Evolutionary conservation across 2,329 filamentous ascomycete species (phyloP).

Genomic region (Colletotrichum gloeosporioides): DNA sequence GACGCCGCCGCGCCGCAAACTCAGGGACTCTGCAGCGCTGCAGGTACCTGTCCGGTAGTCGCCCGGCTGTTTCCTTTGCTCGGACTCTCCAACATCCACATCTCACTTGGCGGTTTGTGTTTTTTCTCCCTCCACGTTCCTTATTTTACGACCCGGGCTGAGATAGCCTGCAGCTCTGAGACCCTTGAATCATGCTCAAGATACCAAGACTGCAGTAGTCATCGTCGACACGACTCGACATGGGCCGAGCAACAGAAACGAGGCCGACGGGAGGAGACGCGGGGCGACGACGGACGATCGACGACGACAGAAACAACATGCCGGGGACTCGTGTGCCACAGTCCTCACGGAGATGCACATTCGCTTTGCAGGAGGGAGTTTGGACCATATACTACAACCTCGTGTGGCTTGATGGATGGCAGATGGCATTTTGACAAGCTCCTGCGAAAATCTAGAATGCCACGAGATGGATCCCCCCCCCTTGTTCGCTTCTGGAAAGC

Average conservation of each 20-base stretch:
- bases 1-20: background rate
- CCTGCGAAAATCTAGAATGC: background rate
- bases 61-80: background rate
- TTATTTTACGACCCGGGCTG: background rate
- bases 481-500: background rate
- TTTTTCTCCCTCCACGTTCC: background rate
- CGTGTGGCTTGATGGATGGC: background rate
- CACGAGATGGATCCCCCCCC: background rate
- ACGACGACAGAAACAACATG: background rate
- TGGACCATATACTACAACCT: background rate
- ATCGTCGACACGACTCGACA: background rate
- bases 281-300: background rate
- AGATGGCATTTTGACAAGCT: background rate
- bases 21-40: background rate
- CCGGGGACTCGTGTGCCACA: background rate
- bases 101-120: background rate
- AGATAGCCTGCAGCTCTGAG: background rate
- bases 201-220: background rate
- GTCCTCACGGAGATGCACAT: background rate
- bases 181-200: background rate
- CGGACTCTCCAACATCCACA: background rate
- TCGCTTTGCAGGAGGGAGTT: background rate
- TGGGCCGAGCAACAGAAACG: background rate
- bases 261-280: background rate
- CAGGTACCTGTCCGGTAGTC: background rate